Percentiles rank a stretch among this genome's conserved stretches.
These are phyloP conservation scores for Cryomyces minteri DNA, from an alignment of 495 filamentous ascomycete species.

Conservation along the genomic window DNA sequence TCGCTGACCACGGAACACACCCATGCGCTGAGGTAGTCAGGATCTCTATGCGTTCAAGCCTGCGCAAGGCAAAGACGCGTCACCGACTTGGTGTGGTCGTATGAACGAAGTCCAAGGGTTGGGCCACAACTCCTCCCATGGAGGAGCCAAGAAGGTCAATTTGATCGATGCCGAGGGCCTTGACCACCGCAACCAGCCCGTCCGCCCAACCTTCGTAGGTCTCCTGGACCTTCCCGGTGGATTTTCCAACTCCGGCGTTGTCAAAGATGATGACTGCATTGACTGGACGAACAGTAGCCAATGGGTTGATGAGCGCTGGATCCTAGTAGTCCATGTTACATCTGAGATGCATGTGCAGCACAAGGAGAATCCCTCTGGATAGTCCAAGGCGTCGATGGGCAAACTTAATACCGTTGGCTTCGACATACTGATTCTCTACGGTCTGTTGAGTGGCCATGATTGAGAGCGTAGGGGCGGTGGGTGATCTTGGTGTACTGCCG, in stretches of 20 bases:
- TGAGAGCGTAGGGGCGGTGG: too few relatives aligned
- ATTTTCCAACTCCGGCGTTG: constrained; percentile 7
- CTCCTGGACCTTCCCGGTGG: constrained; percentile 4
- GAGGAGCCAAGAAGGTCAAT: constrained; percentile 14
- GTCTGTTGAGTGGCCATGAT: constrained; percentile 18
- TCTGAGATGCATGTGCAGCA: constrained; percentile 20
- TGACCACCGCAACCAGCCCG: constrained; percentile 15
- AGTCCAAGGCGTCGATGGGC: constrained; percentile 22
- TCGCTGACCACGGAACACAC: too few relatives aligned
- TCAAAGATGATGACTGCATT: constrained; percentile 15
- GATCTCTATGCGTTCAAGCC: too few relatives aligned
- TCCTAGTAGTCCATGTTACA: constrained; percentile 14
- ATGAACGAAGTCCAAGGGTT: too few relatives aligned
- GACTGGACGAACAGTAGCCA: constrained; percentile 8
- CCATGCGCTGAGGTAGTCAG: too few relatives aligned
- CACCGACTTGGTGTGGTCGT: too few relatives aligned
- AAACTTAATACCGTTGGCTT: constrained; percentile 9
- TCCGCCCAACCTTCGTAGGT: constrained; percentile 13
- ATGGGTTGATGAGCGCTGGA: constrained; percentile 10
- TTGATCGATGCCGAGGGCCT: constrained; percentile 12
- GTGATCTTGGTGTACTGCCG: too few relatives aligned
- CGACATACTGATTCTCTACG: constrained; percentile 15
- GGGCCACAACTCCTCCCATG: constrained; percentile 11
- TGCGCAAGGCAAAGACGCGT: too few relatives aligned
- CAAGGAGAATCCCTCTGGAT: constrained; percentile 12